Evolutionary conservation across 768 basidiomycete genomes (phyloP).

Genomic region (Russula olivacea): DNA sequence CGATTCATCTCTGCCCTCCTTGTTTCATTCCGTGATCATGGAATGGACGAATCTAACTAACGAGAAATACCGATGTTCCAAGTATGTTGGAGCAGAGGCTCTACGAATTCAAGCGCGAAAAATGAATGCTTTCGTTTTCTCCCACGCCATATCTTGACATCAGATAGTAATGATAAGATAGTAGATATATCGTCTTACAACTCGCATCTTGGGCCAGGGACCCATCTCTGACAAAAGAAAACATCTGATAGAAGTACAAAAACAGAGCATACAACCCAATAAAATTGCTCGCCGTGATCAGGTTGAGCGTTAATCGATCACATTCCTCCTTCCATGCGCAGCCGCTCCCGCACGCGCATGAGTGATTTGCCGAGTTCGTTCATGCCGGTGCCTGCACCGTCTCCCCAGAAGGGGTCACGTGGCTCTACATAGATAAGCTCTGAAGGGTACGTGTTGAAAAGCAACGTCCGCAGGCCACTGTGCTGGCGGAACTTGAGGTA

Average conservation of each 20-base stretch:
- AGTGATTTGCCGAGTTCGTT: constrained; percentile 64
- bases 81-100: no score
- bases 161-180: no score
- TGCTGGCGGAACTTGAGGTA: constrained; percentile 70
- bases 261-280: background rate
- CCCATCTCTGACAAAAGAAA: no score
- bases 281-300: no score
- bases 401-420: constrained; percentile 63
- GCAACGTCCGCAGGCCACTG: constrained; percentile 44
- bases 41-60: no score
- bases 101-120: no score
- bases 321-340: constrained; percentile 31
- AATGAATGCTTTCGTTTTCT: no score
- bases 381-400: constrained; percentile 45
- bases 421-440: constrained; percentile 45
- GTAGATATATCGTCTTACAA: no score
- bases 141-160: no score
- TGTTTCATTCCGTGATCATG: background rate
- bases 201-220: no score
- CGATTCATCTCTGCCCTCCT: background rate
- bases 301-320: background rate
- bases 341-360: constrained; percentile 46
- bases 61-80: no score
- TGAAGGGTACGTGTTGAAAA: constrained; percentile 49
- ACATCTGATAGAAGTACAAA: background rate